phyloP scores from a whole-genome alignment of 78 protist species.

The Dictyostelium brefeldianum region DNA sequence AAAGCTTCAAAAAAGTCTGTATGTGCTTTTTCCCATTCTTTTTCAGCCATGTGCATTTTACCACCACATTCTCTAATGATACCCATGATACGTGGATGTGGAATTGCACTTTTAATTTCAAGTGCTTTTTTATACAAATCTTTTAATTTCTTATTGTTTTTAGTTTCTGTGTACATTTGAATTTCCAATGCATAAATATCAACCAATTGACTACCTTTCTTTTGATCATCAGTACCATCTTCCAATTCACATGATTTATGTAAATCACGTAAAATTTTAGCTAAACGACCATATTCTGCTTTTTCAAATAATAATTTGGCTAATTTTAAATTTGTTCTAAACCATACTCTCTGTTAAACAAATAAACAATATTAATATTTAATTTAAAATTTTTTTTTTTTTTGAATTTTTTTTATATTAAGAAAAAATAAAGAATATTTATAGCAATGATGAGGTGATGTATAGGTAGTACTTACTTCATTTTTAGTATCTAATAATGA shows the following conservation, averaged over 20 bases:
- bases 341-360: constrained; percentile 86
- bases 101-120: constrained; percentile 93
- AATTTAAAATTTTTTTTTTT: neutral
- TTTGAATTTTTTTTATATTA: neutral
- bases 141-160: constrained; percentile 91
- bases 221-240: constrained; percentile 84
- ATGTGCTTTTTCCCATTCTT: constrained; percentile 93
- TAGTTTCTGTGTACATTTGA: constrained; percentile 94
- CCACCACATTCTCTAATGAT: constrained; percentile 98
- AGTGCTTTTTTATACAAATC: constrained; percentile 82
- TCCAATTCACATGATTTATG: constrained; percentile 75
- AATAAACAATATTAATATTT: neutral
- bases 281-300: constrained; percentile 80
- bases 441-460: neutral
- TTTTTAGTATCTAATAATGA: constrained; percentile 74
- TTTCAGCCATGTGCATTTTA: constrained; percentile 96
- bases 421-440: neutral
- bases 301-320: constrained; percentile 82
- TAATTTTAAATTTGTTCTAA: constrained; percentile 80
- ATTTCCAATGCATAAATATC: constrained; percentile 98
- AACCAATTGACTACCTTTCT: constrained; percentile 93
- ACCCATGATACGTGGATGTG: constrained; percentile 98
- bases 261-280: constrained; percentile 76
- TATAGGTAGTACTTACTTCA: constrained; percentile 44
- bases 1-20: constrained; percentile 98